phyloP scores from a whole-genome alignment of 805 yeast genomes.

The Henningerozyma blattae region DNA sequence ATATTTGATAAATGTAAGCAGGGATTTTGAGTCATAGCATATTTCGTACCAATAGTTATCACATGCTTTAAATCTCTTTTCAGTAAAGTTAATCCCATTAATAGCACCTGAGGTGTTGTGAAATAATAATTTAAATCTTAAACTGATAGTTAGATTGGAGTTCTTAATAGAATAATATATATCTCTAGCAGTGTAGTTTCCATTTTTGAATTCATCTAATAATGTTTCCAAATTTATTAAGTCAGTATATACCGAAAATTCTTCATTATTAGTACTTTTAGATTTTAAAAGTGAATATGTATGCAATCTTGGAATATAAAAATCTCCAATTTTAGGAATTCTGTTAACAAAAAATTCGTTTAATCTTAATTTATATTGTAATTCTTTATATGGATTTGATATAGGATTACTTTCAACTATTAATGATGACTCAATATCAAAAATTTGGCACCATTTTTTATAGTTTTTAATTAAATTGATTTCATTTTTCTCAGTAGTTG shows the following conservation, averaged over 20 bases:
- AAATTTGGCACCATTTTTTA: conserved; percentile 12
- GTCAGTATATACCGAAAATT: conserved; percentile 3
- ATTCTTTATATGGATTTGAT: conserved; percentile 14
- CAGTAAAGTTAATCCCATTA: conserved; percentile 7
- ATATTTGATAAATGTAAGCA: conserved; percentile 9
- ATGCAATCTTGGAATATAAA: conserved; percentile 17
- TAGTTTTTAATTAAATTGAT: conserved; percentile 2
- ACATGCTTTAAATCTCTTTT: conserved; percentile 1
- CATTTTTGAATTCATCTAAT: conserved; percentile 7
- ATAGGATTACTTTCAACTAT: conserved; percentile 11
- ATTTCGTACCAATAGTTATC: conserved; percentile 16
- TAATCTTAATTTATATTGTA: conserved; percentile 13
- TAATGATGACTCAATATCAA: conserved; percentile 10
- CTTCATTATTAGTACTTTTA: neutral
- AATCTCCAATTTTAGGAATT: conserved; percentile 19
- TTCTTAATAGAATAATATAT: conserved; percentile 13
- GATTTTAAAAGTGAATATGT: conserved; percentile 5
- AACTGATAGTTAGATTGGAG: conserved; percentile 5
- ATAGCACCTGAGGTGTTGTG: conserved; percentile 14
- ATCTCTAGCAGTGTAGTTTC: conserved; percentile 5
- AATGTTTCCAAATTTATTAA: conserved; percentile 6
- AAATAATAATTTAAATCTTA: conserved; percentile 14
- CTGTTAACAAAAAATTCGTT: conserved; percentile 18
- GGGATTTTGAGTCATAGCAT: conserved; percentile 11
- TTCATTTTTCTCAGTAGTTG: conserved; percentile 5